Base-by-base conservation (phyloP, 441 rosid genomes). In the Manihot esculenta region DNA sequence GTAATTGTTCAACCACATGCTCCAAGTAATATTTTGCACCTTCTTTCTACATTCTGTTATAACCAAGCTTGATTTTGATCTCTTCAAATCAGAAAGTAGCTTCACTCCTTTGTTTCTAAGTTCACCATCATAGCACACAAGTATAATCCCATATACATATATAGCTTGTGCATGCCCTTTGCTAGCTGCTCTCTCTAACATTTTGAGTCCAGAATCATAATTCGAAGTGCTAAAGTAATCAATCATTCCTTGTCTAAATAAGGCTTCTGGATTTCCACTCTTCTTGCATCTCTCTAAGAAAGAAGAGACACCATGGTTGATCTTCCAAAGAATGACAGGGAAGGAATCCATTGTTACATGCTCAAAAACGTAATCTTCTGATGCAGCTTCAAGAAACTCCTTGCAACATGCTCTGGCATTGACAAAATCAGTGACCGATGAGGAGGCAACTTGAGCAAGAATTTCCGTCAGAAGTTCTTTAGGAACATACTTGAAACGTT, bases 391-490 rank as follows among this genome's bases (percentile, higher is more conserved):
- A 18, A 10, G 48, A 35, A 86, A 60, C 1, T 70, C 45, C 15
- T 63, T 76, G 18, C 83, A 82, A 30, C 77, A 57, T 35, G 27
- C 2, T 62, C 76, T 72, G 9, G 70, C 69, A 12, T 53, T 69
- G 54, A 23, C 5, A 26, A 81, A 24, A 9, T 72, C 71, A 0
- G 62, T n/a, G 1, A 79, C 45, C 0, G 81, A 80, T 41, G 44
- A 3, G 0, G 83, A 69, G 3, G 76, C 86, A 0, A 65, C 66
- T 0, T 18, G 21, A 20, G 81, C 71, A 0, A 82, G 70, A 68
- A 80, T 58, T 51, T 77, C 80, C 0, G 76, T 48, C 0, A 69
- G 13, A 51, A 83, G 17, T 0, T 76, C 76, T 0, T 53, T 21
- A 0, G 84, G 83, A 30, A 81, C 49, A 15, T 61, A 33, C 3